Percentiles rank a stretch among this genome's conserved stretches.
Evolutionary conservation across 768 basidiomycete species (phyloP).

Genomic region (Sarcomyxa edulis): DNA sequence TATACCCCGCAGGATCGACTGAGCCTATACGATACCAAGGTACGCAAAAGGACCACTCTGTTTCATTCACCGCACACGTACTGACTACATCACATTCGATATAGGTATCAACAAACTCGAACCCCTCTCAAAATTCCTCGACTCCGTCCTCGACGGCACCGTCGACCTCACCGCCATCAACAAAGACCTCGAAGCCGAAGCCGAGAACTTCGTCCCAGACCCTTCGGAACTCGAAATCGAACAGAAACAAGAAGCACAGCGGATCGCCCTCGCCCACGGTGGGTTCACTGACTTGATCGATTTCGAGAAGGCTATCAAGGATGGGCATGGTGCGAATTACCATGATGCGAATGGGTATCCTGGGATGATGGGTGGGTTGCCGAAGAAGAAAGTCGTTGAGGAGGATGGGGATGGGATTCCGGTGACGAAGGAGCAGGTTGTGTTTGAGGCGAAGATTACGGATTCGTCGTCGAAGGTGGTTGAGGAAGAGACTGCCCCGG

Average conservation of each 20-base stretch:
- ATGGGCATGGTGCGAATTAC: constrained; percentile 36
- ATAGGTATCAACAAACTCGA: constrained; percentile 71
- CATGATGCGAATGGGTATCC: constrained; percentile 38
- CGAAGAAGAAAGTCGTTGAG: too few relatives aligned
- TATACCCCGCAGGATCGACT: constrained; percentile 60
- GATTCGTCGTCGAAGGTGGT: too few relatives aligned
- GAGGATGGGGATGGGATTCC: too few relatives aligned
- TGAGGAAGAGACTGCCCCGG: too few relatives aligned
- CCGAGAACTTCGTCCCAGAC: constrained; percentile 29
- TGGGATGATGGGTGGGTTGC: too few relatives aligned
- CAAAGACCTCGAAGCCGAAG: constrained; percentile 34
- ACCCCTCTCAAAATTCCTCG: constrained; percentile 68
- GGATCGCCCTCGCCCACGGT: constrained; percentile 45
- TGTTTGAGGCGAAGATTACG: too few relatives aligned
- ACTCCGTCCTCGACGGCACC: constrained; percentile 63
- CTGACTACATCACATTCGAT: constrained; percentile 1
- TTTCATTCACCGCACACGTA: neutral
- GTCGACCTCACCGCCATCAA: constrained; percentile 44
- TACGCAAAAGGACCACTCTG: constrained; percentile 18
- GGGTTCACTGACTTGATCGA: constrained; percentile 46
- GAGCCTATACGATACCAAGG: constrained; percentile 65
- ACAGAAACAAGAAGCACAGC: constrained; percentile 46
- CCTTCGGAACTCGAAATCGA: constrained; percentile 37
- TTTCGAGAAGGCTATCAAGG: constrained; percentile 43
- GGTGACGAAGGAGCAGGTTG: too few relatives aligned